These are phyloP conservation scores for Cordyceps javanica DNA, from an alignment of 2,329 filamentous ascomycete species.

Conservation along the genomic window DNA sequence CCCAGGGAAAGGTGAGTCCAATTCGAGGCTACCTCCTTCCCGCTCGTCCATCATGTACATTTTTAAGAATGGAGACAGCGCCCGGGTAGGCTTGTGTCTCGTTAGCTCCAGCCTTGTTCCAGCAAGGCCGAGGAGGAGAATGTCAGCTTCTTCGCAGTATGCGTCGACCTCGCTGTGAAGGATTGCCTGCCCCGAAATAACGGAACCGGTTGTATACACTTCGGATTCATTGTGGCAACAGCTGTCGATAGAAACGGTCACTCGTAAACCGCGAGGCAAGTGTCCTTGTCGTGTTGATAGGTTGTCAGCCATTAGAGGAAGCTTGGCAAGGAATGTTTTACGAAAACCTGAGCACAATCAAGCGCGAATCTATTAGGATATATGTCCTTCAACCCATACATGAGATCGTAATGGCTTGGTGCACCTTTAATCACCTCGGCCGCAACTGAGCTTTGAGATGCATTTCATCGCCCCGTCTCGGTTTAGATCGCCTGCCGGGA, in stretches of 20 bases:
- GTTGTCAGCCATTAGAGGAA: not conserved
- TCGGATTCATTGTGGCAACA: not conserved
- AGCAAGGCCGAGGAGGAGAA: slow-evolving; percentile 4
- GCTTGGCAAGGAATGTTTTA: not conserved
- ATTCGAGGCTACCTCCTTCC: not conserved
- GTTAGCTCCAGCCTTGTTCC: slow-evolving; percentile 1
- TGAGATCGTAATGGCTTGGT: not conserved
- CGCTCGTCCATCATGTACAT: slow-evolving; percentile 5
- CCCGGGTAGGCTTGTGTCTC: slow-evolving; percentile 2
- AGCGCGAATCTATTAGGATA: not conserved
- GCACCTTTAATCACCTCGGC: not conserved
- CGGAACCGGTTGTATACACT: not conserved
- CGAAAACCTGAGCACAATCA: too few species aligned
- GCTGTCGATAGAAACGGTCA: not conserved
- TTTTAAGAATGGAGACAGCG: slow-evolving; percentile 1
- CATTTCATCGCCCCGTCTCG: slow-evolving; percentile 4
- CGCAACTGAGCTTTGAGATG: not conserved
- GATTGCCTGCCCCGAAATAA: not conserved
- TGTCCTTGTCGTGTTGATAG: not conserved
- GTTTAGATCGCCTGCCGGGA: not conserved
- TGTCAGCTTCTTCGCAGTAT: slow-evolving; percentile 3
- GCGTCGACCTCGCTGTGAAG: not conserved
- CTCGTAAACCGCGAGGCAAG: not conserved
- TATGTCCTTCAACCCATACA: not conserved
- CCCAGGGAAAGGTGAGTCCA: not conserved